Percentiles rank a stretch among this genome's conserved stretches.
Conservation (phyloP, 495 filamentous ascomycete species). For the Recurvomyces mirabilis region DNA sequence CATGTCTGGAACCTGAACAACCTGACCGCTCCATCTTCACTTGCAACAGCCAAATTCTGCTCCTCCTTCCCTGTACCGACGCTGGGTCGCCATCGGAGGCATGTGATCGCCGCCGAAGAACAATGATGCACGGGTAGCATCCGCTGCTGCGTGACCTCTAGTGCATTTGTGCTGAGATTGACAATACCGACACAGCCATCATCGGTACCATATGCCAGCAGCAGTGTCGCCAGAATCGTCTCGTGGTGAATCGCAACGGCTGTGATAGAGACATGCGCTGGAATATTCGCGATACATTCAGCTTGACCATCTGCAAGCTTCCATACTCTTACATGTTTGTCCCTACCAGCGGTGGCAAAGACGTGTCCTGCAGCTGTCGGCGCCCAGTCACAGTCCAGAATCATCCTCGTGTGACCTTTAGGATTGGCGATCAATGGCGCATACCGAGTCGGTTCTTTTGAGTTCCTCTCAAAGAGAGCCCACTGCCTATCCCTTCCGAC, state of each 20-base stretch:
- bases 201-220: constrained; percentile 61
- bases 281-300: constrained; percentile 42
- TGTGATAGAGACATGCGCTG: constrained; percentile 53
- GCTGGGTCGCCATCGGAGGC: constrained; percentile 7
- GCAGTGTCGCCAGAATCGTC: constrained; percentile 32
- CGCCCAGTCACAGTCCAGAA: constrained; percentile 74
- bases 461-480: constrained; percentile 56
- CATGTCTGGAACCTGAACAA: no score
- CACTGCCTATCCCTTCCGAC: constrained; percentile 88
- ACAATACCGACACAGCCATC: constrained; percentile 30
- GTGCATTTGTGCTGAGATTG: not conserved
- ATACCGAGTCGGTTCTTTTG: constrained; percentile 36
- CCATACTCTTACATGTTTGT: constrained; percentile 81
- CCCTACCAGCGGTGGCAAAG: constrained; percentile 81
- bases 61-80: not conserved
- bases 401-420: constrained; percentile 85
- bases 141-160: not conserved
- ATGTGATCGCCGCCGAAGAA: not conserved
- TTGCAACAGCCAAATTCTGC: constrained; percentile 1
- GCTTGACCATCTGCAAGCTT: constrained; percentile 30
- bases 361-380: constrained; percentile 36
- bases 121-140: not conserved
- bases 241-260: constrained; percentile 56
- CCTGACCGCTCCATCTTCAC: no score
- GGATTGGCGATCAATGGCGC: constrained; percentile 49